Conservation (phyloP, 202 grass and related monocot genomes). For the Cymbopogon flexuosus region DNA sequence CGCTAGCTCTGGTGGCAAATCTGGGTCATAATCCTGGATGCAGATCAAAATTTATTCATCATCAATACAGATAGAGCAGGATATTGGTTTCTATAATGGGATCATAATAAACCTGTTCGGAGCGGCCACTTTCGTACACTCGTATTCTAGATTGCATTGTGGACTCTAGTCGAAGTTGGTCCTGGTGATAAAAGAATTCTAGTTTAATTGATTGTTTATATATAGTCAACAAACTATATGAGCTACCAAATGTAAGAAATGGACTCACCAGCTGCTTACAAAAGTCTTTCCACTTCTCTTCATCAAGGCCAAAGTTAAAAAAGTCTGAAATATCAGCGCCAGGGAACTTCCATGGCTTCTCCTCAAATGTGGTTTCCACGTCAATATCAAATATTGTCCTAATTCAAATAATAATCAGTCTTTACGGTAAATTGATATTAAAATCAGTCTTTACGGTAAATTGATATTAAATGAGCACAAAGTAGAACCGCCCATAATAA, state of each 20-base stretch:
- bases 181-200: conserved; percentile 46
- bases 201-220: conserved; percentile 5
- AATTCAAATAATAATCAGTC: conserved; percentile 24
- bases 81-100: conserved; percentile 26
- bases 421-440: too few species aligned
- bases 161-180: conserved; percentile 79
- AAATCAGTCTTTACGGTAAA: conserved; percentile 19
- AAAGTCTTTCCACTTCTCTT: conserved; percentile 95
- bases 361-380: conserved; percentile 81
- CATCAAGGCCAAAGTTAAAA: conserved; percentile 89
- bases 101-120: conserved; percentile 63
- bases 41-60: conserved; percentile 23
- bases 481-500: not conserved
- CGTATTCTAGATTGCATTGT: conserved; percentile 99
- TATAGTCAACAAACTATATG: conserved; percentile 5
- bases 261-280: conserved; percentile 78
- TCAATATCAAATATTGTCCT: conserved; percentile 94
- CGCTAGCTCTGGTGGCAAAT: conserved; percentile 97
- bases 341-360: conserved; percentile 96
- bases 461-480: conserved; percentile 1
- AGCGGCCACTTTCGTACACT: conserved; percentile 95
- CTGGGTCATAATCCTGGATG: conserved; percentile 87
- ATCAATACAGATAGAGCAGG: conserved; percentile 16
- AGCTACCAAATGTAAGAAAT: conserved; percentile 18
- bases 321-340: conserved; percentile 79